Conservation (phyloP, 805 yeast genomes). For the Zygoascus flipseniorum region DNA sequence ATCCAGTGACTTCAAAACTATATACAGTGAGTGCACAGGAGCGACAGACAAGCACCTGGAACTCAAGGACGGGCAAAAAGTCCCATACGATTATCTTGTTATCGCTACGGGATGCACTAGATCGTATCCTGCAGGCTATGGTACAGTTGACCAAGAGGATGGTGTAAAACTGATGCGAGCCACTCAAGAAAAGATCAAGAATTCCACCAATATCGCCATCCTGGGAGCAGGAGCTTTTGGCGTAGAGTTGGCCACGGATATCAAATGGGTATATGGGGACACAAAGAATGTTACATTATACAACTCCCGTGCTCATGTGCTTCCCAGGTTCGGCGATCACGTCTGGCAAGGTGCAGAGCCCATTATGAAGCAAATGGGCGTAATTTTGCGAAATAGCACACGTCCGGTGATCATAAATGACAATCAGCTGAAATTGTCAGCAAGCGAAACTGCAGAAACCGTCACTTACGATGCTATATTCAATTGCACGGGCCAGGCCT, state of each 20-base stretch:
- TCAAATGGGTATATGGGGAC: slow-evolving; percentile 6
- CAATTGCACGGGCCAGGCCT: slow-evolving; percentile 8
- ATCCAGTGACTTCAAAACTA: neutral
- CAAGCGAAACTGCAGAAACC: slow-evolving; percentile 1
- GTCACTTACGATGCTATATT: slow-evolving; percentile 6
- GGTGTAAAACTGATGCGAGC: slow-evolving; percentile 6
- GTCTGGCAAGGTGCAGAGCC: slow-evolving; percentile 5
- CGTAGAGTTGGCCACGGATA: slow-evolving; percentile 11
- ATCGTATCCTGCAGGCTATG: slow-evolving; percentile 2
- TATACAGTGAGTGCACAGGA: neutral
- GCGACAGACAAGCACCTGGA: neutral
- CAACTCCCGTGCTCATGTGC: slow-evolving; percentile 6
- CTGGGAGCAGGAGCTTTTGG: slow-evolving; percentile 15
- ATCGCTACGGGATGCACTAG: slow-evolving; percentile 9
- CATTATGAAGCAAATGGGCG: neutral
- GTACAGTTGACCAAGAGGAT: neutral
- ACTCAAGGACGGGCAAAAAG: slow-evolving; percentile 1
- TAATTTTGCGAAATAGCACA: neutral
- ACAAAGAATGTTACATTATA: slow-evolving; percentile 4
- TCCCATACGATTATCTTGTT: slow-evolving; percentile 3
- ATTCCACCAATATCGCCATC: slow-evolving; percentile 5
- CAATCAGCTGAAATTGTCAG: neutral
- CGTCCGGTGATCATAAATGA: slow-evolving; percentile 4
- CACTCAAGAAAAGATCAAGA: slow-evolving; percentile 3
- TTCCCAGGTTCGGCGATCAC: slow-evolving; percentile 5